phyloP scores from a whole-genome alignment of 495 filamentous ascomycete genomes.

The Tetracladium marchalianum region DNA sequence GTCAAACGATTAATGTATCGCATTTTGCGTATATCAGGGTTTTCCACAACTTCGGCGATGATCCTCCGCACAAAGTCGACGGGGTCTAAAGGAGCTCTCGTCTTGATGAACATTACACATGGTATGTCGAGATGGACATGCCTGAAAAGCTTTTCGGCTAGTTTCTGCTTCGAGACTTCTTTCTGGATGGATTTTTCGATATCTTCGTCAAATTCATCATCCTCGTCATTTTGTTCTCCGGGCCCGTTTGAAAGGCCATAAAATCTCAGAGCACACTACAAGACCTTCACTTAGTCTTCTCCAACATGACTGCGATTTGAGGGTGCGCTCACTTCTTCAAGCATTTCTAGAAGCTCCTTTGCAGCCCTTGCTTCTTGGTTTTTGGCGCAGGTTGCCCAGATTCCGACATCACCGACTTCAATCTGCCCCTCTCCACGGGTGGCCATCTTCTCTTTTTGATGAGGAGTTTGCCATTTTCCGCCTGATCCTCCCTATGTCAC shows the following conservation, averaged over 20 bases:
- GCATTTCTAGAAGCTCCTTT: constrained; percentile 59
- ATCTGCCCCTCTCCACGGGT: constrained; percentile 31
- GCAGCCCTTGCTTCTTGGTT: constrained; percentile 70
- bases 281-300: background rate
- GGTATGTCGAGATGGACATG: constrained; percentile 63
- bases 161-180: constrained; percentile 50
- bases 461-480: constrained; percentile 46
- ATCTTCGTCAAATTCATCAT: constrained; percentile 39
- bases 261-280: constrained; percentile 48
- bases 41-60: constrained; percentile 50
- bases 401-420: constrained; percentile 69
- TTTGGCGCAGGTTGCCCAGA: constrained; percentile 83
- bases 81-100: constrained; percentile 62
- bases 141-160: constrained; percentile 41
- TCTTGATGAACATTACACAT: constrained; percentile 66
- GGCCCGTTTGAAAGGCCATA: constrained; percentile 35
- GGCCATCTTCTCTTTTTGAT: constrained; percentile 34
- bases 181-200: constrained; percentile 77
- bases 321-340: constrained; percentile 29
- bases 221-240: constrained; percentile 28
- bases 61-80: constrained; percentile 68
- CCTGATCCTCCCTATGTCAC: constrained; percentile 31
- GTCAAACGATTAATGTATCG: constrained; percentile 80
- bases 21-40: constrained; percentile 44
- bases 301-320: background rate